These are phyloP conservation scores for Mrakia gelida DNA, from an alignment of 768 basidiomycete species.

Conservation along the genomic window DNA sequence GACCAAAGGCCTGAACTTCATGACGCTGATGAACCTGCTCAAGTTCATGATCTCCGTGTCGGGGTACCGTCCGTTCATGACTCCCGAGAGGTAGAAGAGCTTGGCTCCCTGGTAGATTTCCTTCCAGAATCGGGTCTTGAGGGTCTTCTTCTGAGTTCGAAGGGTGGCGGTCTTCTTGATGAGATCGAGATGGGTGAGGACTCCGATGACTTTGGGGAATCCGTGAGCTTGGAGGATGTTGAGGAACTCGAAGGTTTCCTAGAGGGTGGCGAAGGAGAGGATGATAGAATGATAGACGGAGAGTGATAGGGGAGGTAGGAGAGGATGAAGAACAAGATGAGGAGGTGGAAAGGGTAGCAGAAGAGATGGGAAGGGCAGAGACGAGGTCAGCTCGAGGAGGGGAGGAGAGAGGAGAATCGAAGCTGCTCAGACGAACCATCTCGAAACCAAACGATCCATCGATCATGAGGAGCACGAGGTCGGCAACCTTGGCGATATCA, in stretches of 20 bases:
- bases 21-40: conserved; percentile 90
- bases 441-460: conserved; percentile 98
- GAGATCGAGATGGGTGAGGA: conserved; percentile 93
- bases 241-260: conserved; percentile 99
- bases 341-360: neutral
- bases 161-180: conserved; percentile 86
- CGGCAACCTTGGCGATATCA: conserved; percentile 93
- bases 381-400: neutral
- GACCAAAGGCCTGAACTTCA: conserved; percentile 96
- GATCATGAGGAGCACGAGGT: conserved; percentile 93
- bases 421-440: conserved; percentile 62
- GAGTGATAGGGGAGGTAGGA: neutral
- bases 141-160: conserved; percentile 80
- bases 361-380: no score
- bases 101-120: conserved; percentile 99
- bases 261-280: neutral
- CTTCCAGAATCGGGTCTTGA: conserved; percentile 99
- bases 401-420: neutral
- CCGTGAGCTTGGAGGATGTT: conserved; percentile 96
- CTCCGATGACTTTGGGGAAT: conserved; percentile 95
- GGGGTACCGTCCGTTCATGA: conserved; percentile 94
- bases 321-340: neutral
- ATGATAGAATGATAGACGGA: no score
- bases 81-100: conserved; percentile 93
- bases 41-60: conserved; percentile 95